Conservation (phyloP, 2,329 filamentous ascomycete species). For the Aureobasidium sp. region DNA sequence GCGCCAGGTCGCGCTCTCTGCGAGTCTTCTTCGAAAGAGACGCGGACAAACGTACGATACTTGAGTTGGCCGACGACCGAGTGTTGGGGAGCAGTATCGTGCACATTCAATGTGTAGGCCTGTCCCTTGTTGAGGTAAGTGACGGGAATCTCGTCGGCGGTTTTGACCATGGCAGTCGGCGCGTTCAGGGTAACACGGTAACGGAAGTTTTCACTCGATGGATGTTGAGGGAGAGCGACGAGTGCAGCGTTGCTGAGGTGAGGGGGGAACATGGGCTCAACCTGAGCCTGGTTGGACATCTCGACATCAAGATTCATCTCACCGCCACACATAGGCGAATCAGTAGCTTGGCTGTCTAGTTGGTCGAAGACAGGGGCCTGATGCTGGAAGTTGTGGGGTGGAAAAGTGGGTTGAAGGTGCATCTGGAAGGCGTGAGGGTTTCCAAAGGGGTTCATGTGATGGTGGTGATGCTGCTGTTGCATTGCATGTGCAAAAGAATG, state of each 20-base stretch:
- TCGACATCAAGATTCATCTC: conserved; percentile 49
- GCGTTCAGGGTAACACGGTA: conserved; percentile 87
- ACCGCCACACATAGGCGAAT: conserved; percentile 54
- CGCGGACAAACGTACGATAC: conserved; percentile 87
- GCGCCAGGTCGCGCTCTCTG: conserved; percentile 75
- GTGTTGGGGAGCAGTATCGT: conserved; percentile 64
- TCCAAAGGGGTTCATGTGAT: conserved; percentile 49
- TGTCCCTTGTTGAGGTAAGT: conserved; percentile 98
- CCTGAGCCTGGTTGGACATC: conserved; percentile 52
- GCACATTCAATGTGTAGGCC: conserved; percentile 78
- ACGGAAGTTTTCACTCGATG: conserved; percentile 57
- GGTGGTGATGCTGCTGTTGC: conserved; percentile 55
- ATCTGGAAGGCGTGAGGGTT: conserved; percentile 51
- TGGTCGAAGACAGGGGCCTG: conserved; percentile 73
- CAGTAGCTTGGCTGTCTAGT: conserved; percentile 58
- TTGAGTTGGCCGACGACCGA: conserved; percentile 55
- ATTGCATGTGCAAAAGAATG: conserved; percentile 54
- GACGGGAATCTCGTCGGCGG: conserved; percentile 84
- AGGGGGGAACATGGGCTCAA: conserved; percentile 53
- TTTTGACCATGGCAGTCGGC: conserved; percentile 92
- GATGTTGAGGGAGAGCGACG: conserved; percentile 31
- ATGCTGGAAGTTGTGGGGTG: conserved; percentile 73
- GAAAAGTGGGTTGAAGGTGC: conserved; percentile 53
- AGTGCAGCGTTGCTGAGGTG: conserved; percentile 42
- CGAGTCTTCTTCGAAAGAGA: conserved; percentile 95